Percentiles rank a stretch among this genome's conserved stretches.
Conservation (phyloP, 2,329 filamentous ascomycete species). For the Hymenoscyphus linearis region DNA sequence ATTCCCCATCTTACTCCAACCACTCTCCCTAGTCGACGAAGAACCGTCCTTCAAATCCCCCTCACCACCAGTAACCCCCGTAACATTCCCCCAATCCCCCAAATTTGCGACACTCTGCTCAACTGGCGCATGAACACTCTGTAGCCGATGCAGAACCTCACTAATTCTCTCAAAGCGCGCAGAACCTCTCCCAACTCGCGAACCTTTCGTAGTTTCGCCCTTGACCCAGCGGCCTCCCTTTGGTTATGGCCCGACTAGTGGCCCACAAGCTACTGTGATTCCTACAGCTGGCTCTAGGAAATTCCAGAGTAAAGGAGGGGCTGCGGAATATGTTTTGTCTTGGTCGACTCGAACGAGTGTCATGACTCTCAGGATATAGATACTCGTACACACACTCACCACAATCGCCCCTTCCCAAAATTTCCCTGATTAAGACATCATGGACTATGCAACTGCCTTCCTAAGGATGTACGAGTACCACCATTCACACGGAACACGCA, state of each 20-base stretch:
- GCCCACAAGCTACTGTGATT: constrained; percentile 9
- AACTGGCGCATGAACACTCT: neutral
- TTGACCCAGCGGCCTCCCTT: neutral
- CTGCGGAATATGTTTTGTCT: constrained; percentile 6
- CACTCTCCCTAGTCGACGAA: neutral
- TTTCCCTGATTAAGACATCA: no score
- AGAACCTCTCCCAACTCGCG: neutral
- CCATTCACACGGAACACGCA: neutral
- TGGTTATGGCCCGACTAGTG: constrained; percentile 6
- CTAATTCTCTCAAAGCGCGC: neutral
- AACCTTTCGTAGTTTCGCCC: neutral
- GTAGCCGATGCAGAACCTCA: neutral
- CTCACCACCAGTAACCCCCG: neutral
- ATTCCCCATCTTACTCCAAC: neutral
- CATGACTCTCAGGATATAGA: constrained; percentile 4
- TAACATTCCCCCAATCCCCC: neutral
- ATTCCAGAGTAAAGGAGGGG: constrained; percentile 3
- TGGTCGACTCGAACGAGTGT: constrained; percentile 2
- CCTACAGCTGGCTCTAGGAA: constrained; percentile 9
- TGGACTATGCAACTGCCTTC: no score
- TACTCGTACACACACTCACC: neutral
- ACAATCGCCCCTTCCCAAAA: neutral
- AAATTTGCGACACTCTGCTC: neutral
- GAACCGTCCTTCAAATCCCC: neutral
- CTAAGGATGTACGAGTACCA: no score